Evolutionary conservation across 306 rosid genomes (phyloP).

Genomic region (Prosopis cineraria): DNA sequence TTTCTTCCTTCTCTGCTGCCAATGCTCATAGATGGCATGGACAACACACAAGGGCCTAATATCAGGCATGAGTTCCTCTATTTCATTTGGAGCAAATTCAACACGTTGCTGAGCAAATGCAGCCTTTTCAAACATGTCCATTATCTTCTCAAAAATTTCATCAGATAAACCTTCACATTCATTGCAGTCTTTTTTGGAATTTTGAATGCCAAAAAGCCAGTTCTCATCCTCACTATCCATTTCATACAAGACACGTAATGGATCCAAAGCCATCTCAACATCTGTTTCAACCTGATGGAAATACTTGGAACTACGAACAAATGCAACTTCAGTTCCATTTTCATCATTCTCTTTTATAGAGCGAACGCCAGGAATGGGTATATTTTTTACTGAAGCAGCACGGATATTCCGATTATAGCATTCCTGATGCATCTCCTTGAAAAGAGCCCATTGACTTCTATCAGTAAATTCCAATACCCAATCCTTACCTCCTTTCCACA

Average conservation of each 20-base stretch:
- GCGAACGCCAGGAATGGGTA: conserved; percentile 83
- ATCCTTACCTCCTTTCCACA: conserved; percentile 93
- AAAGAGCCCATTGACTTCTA: conserved; percentile 83
- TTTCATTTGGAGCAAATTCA: conserved; percentile 61
- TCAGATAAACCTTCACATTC: conserved; percentile 42
- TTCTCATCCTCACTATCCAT: conserved; percentile 85
- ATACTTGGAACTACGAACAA: conserved; percentile 62
- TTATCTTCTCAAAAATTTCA: conserved; percentile 62
- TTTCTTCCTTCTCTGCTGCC: conserved; percentile 65
- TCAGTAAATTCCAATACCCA: conserved; percentile 85
- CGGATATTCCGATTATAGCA: conserved; percentile 73
- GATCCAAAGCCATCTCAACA: conserved; percentile 77
- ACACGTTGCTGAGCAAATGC: conserved; percentile 62
- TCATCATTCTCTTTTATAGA: conserved; percentile 65
- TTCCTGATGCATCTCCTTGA: conserved; percentile 87
- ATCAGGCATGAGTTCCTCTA: conserved; percentile 58
- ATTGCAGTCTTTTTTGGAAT: conserved; percentile 44
- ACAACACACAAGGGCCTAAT: conserved; percentile 43
- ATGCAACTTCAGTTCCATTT: conserved; percentile 48
- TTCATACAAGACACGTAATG: conserved; percentile 65
- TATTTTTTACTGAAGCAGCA: conserved; percentile 73
- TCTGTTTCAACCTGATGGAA: conserved; percentile 70
- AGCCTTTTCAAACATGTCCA: conserved; percentile 82
- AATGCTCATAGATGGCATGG: conserved; percentile 57
- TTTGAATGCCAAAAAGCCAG: conserved; percentile 47